Conservation (phyloP, 192 early-diverging fungal genomes). For the Diversispora epigaea region DNA sequence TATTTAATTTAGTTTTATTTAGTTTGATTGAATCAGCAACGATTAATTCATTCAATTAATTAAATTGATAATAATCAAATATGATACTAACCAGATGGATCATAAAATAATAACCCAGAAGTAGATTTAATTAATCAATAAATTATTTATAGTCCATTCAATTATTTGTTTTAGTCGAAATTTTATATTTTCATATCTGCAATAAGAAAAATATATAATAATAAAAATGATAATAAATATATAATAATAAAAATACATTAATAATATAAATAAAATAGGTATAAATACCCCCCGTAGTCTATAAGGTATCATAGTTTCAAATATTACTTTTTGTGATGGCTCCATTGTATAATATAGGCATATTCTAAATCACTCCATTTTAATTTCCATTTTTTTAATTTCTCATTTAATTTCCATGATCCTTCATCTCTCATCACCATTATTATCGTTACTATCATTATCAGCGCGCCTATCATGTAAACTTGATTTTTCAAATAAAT, state of each 20-base stretch:
- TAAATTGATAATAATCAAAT: not conserved
- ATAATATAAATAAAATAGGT: not conserved
- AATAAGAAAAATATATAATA: not conserved
- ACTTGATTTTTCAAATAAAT: not conserved
- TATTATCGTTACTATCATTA: not conserved
- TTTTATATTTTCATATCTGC: conserved; percentile 62
- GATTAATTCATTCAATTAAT: too few species aligned
- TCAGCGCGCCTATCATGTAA: not conserved
- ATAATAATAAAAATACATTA: not conserved
- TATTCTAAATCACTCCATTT: conserved; percentile 52
- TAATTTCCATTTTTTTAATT: not conserved
- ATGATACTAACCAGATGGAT: conserved; percentile 70
- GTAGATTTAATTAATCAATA: conserved; percentile 47
- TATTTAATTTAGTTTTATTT: not conserved
- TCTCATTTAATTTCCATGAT: not conserved
- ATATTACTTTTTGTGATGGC: conserved; percentile 64
- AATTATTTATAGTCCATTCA: conserved; percentile 48
- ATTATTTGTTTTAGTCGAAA: conserved; percentile 58
- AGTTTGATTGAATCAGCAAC: too few species aligned
- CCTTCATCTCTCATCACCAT: too few species aligned
- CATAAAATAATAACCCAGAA: conserved; percentile 84
- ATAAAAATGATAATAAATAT: not conserved
- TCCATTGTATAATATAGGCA: conserved; percentile 55
- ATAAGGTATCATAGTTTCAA: conserved; percentile 55
- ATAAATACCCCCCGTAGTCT: conserved; percentile 61